Base-by-base conservation (phyloP, 805 yeast genomes). In the Barnettozyma populi region DNA sequence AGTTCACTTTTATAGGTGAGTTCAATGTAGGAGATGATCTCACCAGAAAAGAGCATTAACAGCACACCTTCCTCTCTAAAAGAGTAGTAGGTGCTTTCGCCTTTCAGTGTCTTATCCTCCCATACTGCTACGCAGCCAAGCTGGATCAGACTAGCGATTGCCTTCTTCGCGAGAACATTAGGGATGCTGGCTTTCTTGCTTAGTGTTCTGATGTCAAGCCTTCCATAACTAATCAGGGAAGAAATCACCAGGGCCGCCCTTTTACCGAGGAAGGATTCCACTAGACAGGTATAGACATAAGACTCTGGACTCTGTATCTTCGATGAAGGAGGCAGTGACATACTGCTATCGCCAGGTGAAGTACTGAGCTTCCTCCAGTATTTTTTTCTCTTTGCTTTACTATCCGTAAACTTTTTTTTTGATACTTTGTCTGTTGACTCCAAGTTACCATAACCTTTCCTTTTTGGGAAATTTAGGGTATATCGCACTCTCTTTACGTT, bases 61-160 rank as follows among this genome's bases (percentile, higher is more conserved):
- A 80, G 71, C 18, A 82, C 65, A 6, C 95, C 95, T 32, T 72
- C 73, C 51, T 83, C 84, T 57, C 82, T 76, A 50, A 80, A 76
- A 27, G 70, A 70, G 63, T 90, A 89, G 57, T 68, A 75, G 1
- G 76, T 70, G 0, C 59, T 60, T 14, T 62, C 52, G 16, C 61
- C 63, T 18, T 49, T 57, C 6, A 57, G 46, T 0, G 54, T 36
- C 3, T 58, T 60, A 25, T 80, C 85, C 16, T 67, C 67, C 80
- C 90, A 82, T 58, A 80, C 80, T 21, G 75, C 75, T 9, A 87
- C 81, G 63, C 95, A 85, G 50, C 86, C 79, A 52, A 88, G 70
- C 65, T 92, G 97, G 36, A 90, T 73, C 57, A 92, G 68, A 7
- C 90, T 78, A 5, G 87, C 95, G 38, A 92, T 69, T 0, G 86